Evolutionary conservation across 176 grass and related monocot genomes (phyloP).

Genomic region (Hordeum marinum): DNA sequence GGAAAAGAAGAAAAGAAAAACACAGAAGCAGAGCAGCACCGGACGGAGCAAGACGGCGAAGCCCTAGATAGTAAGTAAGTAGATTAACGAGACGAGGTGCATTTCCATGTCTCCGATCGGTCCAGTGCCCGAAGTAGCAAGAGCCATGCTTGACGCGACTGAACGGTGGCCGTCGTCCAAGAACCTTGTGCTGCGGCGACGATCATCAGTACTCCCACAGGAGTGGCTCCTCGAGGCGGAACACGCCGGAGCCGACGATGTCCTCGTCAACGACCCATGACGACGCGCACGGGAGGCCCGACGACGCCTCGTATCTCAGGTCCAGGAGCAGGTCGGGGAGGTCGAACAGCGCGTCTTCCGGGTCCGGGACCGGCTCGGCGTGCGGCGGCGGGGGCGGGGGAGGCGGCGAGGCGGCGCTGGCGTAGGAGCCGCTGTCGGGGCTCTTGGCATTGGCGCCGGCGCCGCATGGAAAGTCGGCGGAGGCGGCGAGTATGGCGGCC

Average conservation of each 20-base stretch:
- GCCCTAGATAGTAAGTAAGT: background rate
- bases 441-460: constrained; percentile 35
- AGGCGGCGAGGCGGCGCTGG: background rate
- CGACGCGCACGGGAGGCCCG: constrained; percentile 23
- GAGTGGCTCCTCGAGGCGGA: constrained; percentile 71
- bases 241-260: constrained; percentile 26
- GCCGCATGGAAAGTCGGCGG: constrained; percentile 8
- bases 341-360: constrained; percentile 71
- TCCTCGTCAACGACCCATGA: constrained; percentile 49
- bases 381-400: background rate
- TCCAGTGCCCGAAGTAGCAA: background rate
- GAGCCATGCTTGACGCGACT: background rate
- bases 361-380: background rate
- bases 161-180: background rate
- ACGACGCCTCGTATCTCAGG: constrained; percentile 53
- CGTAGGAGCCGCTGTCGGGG: constrained; percentile 3
- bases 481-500: constrained; percentile 43
- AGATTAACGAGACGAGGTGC: background rate
- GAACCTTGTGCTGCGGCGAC: background rate
- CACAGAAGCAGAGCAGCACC: background rate
- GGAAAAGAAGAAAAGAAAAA: background rate
- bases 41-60: background rate
- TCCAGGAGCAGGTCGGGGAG: constrained; percentile 87
- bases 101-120: constrained; percentile 35
- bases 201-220: constrained; percentile 72